Percentiles rank a stretch among this genome's conserved stretches.
Conservation (phyloP, 1,139 yeast species). For the Citeromyces hawaiiensis region DNA sequence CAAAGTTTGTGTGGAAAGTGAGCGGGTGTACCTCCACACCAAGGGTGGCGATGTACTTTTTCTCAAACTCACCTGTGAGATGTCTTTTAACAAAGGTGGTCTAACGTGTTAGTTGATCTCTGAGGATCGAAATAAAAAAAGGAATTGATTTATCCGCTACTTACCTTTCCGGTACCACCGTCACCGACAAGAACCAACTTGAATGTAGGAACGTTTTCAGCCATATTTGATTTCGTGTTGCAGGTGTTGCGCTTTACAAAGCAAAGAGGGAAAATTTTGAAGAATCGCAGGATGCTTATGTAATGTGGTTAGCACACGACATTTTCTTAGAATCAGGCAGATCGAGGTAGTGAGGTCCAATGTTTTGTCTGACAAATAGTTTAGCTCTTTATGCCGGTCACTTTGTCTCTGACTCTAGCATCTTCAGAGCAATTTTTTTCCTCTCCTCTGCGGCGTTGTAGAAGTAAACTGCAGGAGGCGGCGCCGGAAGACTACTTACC, state of each 20-base stretch:
- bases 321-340: no score
- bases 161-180: constrained; percentile 97
- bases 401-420: constrained; percentile 3
- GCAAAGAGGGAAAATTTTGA: constrained; percentile 5
- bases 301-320: neutral
- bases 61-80: constrained; percentile 98
- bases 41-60: constrained; percentile 96
- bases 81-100: constrained; percentile 99
- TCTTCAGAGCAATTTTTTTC: constrained; percentile 5
- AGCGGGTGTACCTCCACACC: constrained; percentile 99
- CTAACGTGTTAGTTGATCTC: constrained; percentile 15
- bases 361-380: no score
- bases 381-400: neutral
- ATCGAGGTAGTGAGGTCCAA: no score
- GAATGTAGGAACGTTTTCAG: constrained; percentile 90
- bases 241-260: neutral
- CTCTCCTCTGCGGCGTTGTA: constrained; percentile 9
- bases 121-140: neutral
- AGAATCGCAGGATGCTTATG: neutral
- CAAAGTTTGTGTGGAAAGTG: constrained; percentile 96
- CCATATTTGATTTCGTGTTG: constrained; percentile 17
- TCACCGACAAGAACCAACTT: constrained; percentile 98
- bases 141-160: constrained; percentile 11
- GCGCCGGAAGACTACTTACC: constrained; percentile 23
- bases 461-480: constrained; percentile 23